Conservation (phyloP, 2,329 filamentous ascomycete species). For the Epichloe sibirici region DNA sequence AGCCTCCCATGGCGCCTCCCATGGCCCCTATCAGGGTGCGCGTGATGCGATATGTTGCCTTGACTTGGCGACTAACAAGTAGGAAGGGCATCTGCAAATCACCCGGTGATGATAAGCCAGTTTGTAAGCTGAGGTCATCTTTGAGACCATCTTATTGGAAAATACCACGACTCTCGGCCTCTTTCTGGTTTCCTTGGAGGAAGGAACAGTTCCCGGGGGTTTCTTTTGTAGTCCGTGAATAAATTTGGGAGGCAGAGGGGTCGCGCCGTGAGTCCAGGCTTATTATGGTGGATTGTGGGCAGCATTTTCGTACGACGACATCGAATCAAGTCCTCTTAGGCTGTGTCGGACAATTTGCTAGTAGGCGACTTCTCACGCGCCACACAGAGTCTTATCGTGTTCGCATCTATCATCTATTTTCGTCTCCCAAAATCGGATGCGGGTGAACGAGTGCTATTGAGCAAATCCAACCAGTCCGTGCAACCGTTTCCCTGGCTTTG, state of each 20-base stretch:
- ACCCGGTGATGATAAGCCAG: not conserved
- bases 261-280: no score
- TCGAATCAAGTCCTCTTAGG: not conserved
- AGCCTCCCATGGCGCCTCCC: conserved; percentile 3
- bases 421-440: not conserved
- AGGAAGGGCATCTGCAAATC: not conserved
- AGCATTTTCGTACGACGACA: not conserved
- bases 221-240: no score
- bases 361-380: not conserved
- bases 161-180: not conserved
- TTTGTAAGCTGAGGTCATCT: not conserved
- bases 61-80: not conserved
- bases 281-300: not conserved
- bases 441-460: not conserved
- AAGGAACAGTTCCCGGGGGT: no score
- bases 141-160: not conserved
- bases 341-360: not conserved
- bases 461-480: not conserved
- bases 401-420: no score
- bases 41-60: not conserved
- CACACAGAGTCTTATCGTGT: no score
- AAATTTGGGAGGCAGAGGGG: no score
- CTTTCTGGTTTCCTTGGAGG: not conserved
- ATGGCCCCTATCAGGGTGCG: conserved; percentile 1
- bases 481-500: not conserved